Evolutionary conservation across 345 rosid genomes (phyloP), one percentile per base, ranked within the genome.

Genomic region (Salix suchowensis): DNA sequence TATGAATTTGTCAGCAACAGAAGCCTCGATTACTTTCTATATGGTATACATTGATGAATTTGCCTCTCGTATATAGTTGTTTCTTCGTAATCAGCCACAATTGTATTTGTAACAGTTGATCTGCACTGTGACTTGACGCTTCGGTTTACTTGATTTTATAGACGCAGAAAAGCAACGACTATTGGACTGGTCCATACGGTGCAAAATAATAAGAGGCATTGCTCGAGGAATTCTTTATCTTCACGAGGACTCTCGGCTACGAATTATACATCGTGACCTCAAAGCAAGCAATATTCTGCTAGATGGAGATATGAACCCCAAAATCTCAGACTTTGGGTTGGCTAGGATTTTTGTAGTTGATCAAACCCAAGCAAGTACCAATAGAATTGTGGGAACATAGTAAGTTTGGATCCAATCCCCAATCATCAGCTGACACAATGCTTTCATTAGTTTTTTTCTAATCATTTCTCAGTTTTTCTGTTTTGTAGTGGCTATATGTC

Each of bases 1-100:
- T 91, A 89, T 24, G 92, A 91, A 77, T 81, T 55, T 68, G 79
- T 91, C 44, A 80, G 77, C 10, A 89, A 88, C 72, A 71, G 64
- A 76, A 85, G 95, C 75, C 91, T 91, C 1, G 86, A 87, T 67
- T 32, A 4, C 62, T 75, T 81, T 48, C 65, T 87, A 37, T 85
- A 78, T 24, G 86, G 91, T 87, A 1, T 39, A 77, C 4, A 16
- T 40, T 2, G 12, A 2, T 40, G 28, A 24, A 24, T 24, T 10
- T 40, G 44, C 1, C 44, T 40, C 44, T 9, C 10, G 44, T 8
- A 40, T 40, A 40, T 2, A 40, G 12, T 3, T 6, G 5, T 4
- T 66, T 34, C 24, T 34, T 19, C n/a, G 9, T 19, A 39, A 36
- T 36, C 6, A 1, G 8, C 18, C 12, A 19, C 16, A 48, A 1